Percentiles rank a stretch among this genome's conserved stretches.
These are phyloP conservation scores for Hyphopichia pseudoburtonii DNA, from an alignment of 1,139 yeast genomes.

Conservation along the genomic window DNA sequence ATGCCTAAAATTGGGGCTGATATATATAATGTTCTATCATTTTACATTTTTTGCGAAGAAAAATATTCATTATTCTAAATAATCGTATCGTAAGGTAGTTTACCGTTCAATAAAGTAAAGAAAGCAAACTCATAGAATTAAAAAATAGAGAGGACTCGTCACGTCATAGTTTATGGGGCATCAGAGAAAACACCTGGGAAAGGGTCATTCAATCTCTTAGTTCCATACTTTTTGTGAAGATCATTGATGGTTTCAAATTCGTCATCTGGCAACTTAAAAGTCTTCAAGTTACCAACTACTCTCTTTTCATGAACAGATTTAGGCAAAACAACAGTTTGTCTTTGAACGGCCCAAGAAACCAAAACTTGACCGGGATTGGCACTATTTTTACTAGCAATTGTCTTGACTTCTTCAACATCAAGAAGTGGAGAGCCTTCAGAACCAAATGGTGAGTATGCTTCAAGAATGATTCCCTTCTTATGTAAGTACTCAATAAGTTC, in stretches of 20 bases:
- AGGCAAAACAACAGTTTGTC: slow-evolving; percentile 74
- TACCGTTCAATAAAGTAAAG: too few relatives aligned
- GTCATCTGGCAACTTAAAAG: slow-evolving; percentile 50
- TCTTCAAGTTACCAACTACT: slow-evolving; percentile 56
- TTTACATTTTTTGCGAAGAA: too few relatives aligned
- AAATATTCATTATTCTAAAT: too few relatives aligned
- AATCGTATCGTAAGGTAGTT: too few relatives aligned
- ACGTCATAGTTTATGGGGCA: neutral
- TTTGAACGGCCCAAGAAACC: slow-evolving; percentile 70
- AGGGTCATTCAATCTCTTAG: slow-evolving; percentile 26
- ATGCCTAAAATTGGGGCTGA: too few relatives aligned
- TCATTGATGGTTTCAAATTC: slow-evolving; percentile 45
- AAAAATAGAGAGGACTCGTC: too few relatives aligned
- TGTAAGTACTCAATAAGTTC: slow-evolving; percentile 58
- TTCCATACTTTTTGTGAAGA: slow-evolving; percentile 30
- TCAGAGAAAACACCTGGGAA: neutral
- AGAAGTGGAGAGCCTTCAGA: slow-evolving; percentile 65
- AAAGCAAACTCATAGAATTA: too few relatives aligned
- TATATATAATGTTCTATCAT: neutral
- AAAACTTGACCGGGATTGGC: slow-evolving; percentile 64
- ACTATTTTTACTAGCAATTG: slow-evolving; percentile 55
- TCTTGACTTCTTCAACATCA: slow-evolving; percentile 46
- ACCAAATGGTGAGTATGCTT: slow-evolving; percentile 83
- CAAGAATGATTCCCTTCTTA: slow-evolving; percentile 55
- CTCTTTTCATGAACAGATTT: slow-evolving; percentile 66